Conservation (phyloP, 2,329 filamentous ascomycete genomes). For the Cladosporium sp. region DNA sequence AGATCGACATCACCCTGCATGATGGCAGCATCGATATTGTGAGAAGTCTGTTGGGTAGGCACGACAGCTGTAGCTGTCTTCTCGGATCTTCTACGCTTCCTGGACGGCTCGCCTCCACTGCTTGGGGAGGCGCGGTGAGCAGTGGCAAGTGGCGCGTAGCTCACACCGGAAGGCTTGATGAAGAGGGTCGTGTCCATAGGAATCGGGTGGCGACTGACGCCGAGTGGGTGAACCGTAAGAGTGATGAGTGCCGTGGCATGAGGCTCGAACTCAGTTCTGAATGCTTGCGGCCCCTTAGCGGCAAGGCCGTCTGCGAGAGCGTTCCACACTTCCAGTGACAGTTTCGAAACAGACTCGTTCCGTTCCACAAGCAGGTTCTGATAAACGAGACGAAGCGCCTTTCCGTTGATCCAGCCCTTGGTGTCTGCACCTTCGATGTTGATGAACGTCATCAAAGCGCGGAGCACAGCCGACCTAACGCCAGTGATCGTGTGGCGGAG, state of each 20-base stretch:
- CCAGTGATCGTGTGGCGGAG: slow-evolving; percentile 95
- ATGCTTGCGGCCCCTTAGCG: slow-evolving; percentile 54
- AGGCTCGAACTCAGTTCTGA: slow-evolving; percentile 67
- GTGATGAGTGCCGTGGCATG: slow-evolving; percentile 80
- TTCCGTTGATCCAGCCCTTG: slow-evolving; percentile 88
- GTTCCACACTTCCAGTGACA: slow-evolving; percentile 84
- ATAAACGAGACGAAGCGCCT: slow-evolving; percentile 81
- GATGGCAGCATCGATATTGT: slow-evolving; percentile 98
- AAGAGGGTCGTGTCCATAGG: slow-evolving; percentile 89
- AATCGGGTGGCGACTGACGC: slow-evolving; percentile 83
- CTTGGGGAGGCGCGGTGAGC: slow-evolving; percentile 39
- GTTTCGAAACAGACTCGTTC: slow-evolving; percentile 74
- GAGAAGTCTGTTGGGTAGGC: slow-evolving; percentile 55
- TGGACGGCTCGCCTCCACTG: slow-evolving; percentile 60
- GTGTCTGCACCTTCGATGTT: slow-evolving; percentile 75
- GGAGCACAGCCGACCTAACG: slow-evolving; percentile 86
- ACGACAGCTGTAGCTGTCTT: slow-evolving; percentile 59
- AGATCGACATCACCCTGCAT: slow-evolving; percentile 95
- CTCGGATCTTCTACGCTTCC: slow-evolving; percentile 79
- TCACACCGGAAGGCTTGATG: slow-evolving; percentile 86
- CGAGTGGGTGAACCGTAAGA: slow-evolving; percentile 84
- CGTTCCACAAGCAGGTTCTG: slow-evolving; percentile 94
- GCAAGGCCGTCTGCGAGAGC: slow-evolving; percentile 69
- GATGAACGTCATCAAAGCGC: slow-evolving; percentile 89
- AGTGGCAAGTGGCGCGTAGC: slow-evolving; percentile 57